phyloP scores from a whole-genome alignment of 495 filamentous ascomycete genomes.

The Cairneyella variabilis region DNA sequence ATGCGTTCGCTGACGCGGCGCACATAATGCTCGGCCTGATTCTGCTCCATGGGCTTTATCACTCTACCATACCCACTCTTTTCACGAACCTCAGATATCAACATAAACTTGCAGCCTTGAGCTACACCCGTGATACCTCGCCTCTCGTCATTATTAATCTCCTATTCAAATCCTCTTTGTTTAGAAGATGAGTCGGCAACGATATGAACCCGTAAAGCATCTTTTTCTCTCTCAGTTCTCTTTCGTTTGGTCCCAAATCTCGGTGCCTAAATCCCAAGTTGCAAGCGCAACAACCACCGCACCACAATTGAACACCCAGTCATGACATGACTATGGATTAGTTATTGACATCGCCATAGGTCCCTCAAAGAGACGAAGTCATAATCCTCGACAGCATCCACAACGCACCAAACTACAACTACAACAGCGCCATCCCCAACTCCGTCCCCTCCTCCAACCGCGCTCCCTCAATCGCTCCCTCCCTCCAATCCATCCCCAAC shows the following conservation, averaged over 20 bases:
- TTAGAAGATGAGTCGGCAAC: conserved; percentile 2
- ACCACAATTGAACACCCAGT: neutral
- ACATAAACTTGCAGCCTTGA: neutral
- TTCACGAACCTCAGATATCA: conserved; percentile 1
- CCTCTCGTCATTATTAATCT: conserved; percentile 1
- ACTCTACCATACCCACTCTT: neutral
- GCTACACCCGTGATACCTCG: neutral
- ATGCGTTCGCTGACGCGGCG: conserved; percentile 16
- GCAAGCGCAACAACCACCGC: neutral
- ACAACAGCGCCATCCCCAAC: conserved; percentile 13
- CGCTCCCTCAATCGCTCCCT: conserved; percentile 13
- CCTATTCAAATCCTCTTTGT: too few species aligned
- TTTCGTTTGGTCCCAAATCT: neutral
- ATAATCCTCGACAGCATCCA: conserved; percentile 17
- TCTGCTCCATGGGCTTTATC: conserved; percentile 9
- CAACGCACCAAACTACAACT: conserved; percentile 11
- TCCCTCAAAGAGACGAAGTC: conserved; percentile 17
- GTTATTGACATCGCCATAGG: neutral
- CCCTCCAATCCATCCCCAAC: conserved; percentile 11
- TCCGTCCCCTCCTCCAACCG: conserved; percentile 11
- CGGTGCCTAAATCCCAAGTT: neutral
- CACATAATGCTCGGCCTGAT: neutral
- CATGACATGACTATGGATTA: neutral
- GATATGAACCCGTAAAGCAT: conserved; percentile 14
- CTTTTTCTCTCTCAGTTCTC: neutral